Base-by-base conservation (phyloP, 2,329 filamentous ascomycete genomes). In the Botrytis galanthina region DNA sequence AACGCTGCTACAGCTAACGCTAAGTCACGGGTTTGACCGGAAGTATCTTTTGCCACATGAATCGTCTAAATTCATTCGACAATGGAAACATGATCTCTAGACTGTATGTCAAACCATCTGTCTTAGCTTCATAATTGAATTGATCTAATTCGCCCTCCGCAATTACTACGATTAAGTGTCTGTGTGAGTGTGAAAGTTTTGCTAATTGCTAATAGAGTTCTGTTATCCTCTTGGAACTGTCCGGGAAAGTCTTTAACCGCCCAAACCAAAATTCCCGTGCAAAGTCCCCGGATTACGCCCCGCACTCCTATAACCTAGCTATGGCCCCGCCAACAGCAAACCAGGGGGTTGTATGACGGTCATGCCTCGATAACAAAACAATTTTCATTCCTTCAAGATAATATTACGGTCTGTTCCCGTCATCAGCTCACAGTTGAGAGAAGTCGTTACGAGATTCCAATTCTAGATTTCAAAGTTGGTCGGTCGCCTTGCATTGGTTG, bases 161-260 rank as follows among this genome's bases (percentile, higher is more conserved):
- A 46, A 4, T 57, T 39, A 29, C 18, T 18, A 42, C 39, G n/a
- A 37, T 51, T 12, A 51, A 51, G 48, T n/a, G 48, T 51, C 48
- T 54, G 51, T 54, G 51, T 29, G 26, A 39, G 32, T 22, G 32
- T 18, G 44, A 59, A 20, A 42, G 20, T n/a, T 29, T 12, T 59
- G n/a, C 54, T 35, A 26, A 62, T 12, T 59, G n/a, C 54, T 35
- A 26, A 62, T n/a, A 39, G 60, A 62, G 22, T 26, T n/a, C 32
- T 61, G 37, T n/a, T n/a, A 4, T 42, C 26, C 32, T 35, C 42
- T 44, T 42, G n/a, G 46, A 51, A 44, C 29, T 22, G 39, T 14
- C 48, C 70, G 70, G 70, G 57, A 72, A 72, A 68, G 70, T 72
- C 51, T 72, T 72, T 72, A 59, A 26, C 70, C 70, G 70, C 5